These are phyloP conservation scores for Pontederia paniculata DNA, from an alignment of 176 grass and related monocot genomes.

Conservation along the genomic window DNA sequence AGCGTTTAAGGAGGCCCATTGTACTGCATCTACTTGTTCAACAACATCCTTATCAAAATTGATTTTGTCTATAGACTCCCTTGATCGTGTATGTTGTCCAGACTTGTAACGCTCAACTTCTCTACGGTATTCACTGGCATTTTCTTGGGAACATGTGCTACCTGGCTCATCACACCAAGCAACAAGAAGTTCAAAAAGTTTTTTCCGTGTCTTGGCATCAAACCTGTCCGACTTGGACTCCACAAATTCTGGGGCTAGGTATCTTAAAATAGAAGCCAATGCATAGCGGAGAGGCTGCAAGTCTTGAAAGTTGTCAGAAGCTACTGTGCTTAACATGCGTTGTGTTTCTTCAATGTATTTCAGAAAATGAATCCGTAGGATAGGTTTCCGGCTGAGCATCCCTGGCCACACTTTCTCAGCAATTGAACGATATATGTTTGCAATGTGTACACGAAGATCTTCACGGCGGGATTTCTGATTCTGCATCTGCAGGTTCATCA, in stretches of 20 bases:
- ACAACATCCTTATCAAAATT: conserved; percentile 84
- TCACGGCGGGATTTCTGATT: conserved; percentile 82
- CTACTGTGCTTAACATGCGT: conserved; percentile 39
- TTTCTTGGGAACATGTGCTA: conserved; percentile 60
- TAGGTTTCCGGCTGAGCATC: conserved; percentile 67
- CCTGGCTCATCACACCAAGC: conserved; percentile 83
- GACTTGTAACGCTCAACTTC: conserved; percentile 88
- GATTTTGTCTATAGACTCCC: conserved; percentile 92
- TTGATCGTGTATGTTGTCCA: conserved; percentile 74
- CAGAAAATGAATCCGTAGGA: conserved; percentile 65
- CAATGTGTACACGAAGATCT: conserved; percentile 74
- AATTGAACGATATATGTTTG: conserved; percentile 82
- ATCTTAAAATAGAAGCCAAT: conserved; percentile 76
- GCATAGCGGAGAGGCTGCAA: conserved; percentile 80
- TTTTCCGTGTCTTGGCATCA: conserved; percentile 70
- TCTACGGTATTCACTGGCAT: conserved; percentile 51
- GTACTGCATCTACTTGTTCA: conserved; percentile 86
- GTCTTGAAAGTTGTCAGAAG: conserved; percentile 69
- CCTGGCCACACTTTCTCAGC: conserved; percentile 93
- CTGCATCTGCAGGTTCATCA: too few relatives aligned
- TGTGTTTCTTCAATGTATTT: conserved; percentile 90
- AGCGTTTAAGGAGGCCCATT: conserved; percentile 91
- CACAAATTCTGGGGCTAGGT: conserved; percentile 87
- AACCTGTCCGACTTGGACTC: conserved; percentile 79
- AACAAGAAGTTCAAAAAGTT: conserved; percentile 76